phyloP scores from a whole-genome alignment of 352 stramenopile species.

The Phytophthora ohioensis region DNA sequence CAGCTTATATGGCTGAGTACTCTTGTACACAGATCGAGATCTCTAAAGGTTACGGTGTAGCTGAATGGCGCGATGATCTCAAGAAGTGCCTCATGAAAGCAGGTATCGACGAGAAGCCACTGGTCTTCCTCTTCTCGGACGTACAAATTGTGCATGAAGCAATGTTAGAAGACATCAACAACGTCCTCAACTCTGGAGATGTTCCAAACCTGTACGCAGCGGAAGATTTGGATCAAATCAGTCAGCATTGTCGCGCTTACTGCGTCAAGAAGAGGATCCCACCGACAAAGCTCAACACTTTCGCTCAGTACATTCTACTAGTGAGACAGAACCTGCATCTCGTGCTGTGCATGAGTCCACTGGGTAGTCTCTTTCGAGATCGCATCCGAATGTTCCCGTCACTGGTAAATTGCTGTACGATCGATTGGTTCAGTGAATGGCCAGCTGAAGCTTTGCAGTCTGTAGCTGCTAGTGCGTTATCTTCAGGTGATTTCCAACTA shows the following conservation, averaged over 20 bases:
- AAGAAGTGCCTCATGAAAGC: constrained; percentile 94
- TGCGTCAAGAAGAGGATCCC: constrained; percentile 92
- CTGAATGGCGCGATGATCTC: constrained; percentile 94
- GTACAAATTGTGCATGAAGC: constrained; percentile 95
- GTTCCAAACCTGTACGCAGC: constrained; percentile 94
- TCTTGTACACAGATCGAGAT: constrained; percentile 95
- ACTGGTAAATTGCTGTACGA: constrained; percentile 90
- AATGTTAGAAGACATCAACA: constrained; percentile 97
- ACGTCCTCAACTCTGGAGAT: constrained; percentile 95
- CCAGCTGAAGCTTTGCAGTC: constrained; percentile 84
- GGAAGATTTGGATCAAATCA: constrained; percentile 95
- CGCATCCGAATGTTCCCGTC: constrained; percentile 93
- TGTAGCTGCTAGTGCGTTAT: constrained; percentile 58
- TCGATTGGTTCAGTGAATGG: constrained; percentile 92
- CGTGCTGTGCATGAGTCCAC: constrained; percentile 93
- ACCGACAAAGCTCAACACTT: constrained; percentile 95
- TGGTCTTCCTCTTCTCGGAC: constrained; percentile 96
- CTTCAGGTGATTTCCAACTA: constrained; percentile 75
- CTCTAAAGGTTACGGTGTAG: constrained; percentile 93
- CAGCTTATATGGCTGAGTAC: constrained; percentile 95
- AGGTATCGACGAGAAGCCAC: constrained; percentile 93
- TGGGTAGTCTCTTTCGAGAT: constrained; percentile 92
- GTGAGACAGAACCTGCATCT: constrained; percentile 94
- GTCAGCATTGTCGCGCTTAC: constrained; percentile 88
- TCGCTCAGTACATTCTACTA: constrained; percentile 93